Evolutionary conservation across 306 rosid genomes (phyloP).

Genomic region (Lotus japonicus): DNA sequence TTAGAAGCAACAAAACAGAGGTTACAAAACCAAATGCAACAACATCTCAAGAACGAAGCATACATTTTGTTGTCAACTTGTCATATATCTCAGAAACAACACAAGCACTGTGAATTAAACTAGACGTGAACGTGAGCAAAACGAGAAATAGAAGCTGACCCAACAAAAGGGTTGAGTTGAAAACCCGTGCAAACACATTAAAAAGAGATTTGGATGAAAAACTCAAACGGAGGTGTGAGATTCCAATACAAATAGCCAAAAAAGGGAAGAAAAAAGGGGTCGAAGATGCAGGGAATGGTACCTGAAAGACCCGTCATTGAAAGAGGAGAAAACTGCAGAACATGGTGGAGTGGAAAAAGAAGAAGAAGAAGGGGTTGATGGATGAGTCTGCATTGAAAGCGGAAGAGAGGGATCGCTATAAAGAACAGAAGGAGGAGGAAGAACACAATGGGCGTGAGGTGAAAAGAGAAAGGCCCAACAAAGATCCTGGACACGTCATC

Average conservation of each 20-base stretch:
- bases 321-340: not conserved
- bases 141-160: constrained; percentile 15
- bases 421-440: not conserved
- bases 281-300: not conserved
- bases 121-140: not conserved
- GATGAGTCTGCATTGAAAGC: not conserved
- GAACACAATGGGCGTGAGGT: not conserved
- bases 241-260: constrained; percentile 4
- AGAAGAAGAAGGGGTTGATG: not conserved
- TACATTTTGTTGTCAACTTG: not conserved
- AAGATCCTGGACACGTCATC: constrained; percentile 49
- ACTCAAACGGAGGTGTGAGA: constrained; percentile 28
- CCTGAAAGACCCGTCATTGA: constrained; percentile 21
- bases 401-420: constrained; percentile 16
- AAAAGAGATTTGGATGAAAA: constrained; percentile 29
- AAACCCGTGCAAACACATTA: constrained; percentile 6
- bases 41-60: not conserved
- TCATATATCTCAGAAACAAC: not conserved
- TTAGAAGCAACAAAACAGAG: not conserved
- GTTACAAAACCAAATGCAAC: not conserved
- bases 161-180: not conserved
- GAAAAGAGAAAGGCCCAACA: constrained; percentile 15
- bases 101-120: not conserved
- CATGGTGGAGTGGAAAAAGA: too few relatives aligned
- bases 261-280: not conserved